phyloP scores from a whole-genome alignment of 805 yeast species.

The Starmerella ratchasimensis region DNA sequence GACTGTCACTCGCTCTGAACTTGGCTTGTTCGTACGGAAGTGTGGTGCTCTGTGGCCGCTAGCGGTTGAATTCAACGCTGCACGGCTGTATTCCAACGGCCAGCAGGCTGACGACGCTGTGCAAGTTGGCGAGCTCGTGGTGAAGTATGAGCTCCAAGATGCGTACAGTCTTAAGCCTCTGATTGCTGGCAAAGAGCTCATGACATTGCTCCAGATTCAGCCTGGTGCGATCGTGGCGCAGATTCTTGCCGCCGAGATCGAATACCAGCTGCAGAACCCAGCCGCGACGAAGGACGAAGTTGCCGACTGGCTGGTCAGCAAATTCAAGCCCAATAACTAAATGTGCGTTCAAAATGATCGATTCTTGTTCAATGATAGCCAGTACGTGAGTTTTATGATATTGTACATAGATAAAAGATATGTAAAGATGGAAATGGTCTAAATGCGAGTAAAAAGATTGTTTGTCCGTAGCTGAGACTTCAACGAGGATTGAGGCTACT shows the following conservation, averaged over 20 bases:
- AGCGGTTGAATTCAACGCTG: slow-evolving; percentile 29
- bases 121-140: slow-evolving; percentile 23
- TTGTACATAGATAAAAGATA: not conserved
- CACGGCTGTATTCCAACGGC: slow-evolving; percentile 14
- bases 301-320: slow-evolving; percentile 26
- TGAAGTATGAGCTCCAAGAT: slow-evolving; percentile 27
- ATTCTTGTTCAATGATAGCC: not conserved
- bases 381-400: not conserved
- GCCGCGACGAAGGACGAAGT: slow-evolving; percentile 40
- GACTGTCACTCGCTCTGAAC: slow-evolving; percentile 26
- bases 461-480: too few relatives aligned
- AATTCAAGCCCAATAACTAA: not conserved
- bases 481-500: slow-evolving; percentile 4
- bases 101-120: slow-evolving; percentile 26
- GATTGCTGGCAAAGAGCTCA: slow-evolving; percentile 56
- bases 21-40: slow-evolving; percentile 47
- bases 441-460: too few relatives aligned
- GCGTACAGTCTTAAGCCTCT: slow-evolving; percentile 46
- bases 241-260: slow-evolving; percentile 40
- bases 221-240: slow-evolving; percentile 81
- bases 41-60: slow-evolving; percentile 41
- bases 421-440: not conserved
- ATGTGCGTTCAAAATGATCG: not conserved
- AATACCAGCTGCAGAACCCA: slow-evolving; percentile 74
- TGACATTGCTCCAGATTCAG: slow-evolving; percentile 36